These are phyloP conservation scores for Russula ochroleuca DNA, from an alignment of 768 basidiomycete genomes.

Conservation along the genomic window DNA sequence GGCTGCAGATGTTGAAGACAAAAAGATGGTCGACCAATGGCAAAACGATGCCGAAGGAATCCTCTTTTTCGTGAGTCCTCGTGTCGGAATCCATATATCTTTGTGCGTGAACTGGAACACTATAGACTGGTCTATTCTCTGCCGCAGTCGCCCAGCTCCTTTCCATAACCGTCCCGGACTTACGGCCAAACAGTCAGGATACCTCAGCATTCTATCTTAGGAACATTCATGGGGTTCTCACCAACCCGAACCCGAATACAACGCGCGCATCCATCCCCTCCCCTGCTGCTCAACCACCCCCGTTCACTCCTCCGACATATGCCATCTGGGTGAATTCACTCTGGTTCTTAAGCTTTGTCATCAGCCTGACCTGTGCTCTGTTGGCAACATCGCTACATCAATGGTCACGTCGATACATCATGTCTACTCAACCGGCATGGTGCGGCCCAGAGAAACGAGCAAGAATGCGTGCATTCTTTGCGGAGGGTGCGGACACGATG, in stretches of 20 bases:
- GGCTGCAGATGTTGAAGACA: neutral
- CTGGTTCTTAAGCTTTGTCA: conserved; percentile 8
- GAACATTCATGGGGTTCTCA: neutral
- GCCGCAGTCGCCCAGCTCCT: neutral
- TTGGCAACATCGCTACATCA: neutral
- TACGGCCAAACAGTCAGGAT: neutral
- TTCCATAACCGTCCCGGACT: neutral
- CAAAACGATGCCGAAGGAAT: neutral
- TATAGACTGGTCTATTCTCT: conserved; percentile 10
- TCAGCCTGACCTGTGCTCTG: neutral
- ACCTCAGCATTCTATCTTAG: neutral
- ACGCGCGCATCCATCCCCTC: neutral
- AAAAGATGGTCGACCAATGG: neutral
- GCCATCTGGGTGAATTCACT: conserved; percentile 6
- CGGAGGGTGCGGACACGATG: neutral
- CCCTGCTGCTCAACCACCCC: neutral
- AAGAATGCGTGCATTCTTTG: neutral
- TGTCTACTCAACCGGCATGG: neutral
- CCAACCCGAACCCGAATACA: neutral
- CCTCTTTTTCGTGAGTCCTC: neutral
- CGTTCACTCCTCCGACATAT: conserved; percentile 1
- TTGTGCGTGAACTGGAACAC: neutral
- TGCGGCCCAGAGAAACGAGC: neutral
- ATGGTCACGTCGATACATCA: conserved; percentile 3
- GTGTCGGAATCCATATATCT: too few relatives aligned